Evolutionary conservation across 2,329 filamentous ascomycete genomes (phyloP), one percentile per base, ranked within the genome.

Genomic region (Aureobasidium melanogenum): DNA sequence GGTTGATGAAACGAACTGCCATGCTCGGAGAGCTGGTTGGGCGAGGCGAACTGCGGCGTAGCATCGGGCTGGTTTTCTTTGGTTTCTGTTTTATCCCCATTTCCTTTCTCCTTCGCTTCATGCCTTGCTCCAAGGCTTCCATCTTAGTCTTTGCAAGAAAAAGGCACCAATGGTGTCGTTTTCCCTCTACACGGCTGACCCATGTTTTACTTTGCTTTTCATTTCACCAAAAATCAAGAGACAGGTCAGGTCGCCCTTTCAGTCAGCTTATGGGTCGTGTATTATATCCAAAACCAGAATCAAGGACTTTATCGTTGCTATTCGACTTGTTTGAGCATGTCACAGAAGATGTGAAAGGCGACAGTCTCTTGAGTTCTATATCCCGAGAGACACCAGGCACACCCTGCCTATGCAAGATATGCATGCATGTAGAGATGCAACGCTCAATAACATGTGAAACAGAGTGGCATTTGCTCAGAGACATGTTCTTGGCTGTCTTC

Each of bases 31-130:
- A 59, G 56, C 56, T 48, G 43, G 44, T 17, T 41, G 32, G 39
- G 43, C 44, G 44, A 41, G 56, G 56, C 56, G 56, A 48, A 59
- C 12, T 59, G 56, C 44, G 56, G 56, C 56, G 56, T 50, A 59
- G 56, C 56, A 59, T 59, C 43, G 56, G 56, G 44, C 30, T 50
- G 43, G 56, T 50, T 59, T 56, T 26, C 32, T 44, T 56, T 56
- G 24, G 32, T 55, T 24, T 32, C 26, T 63, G 44, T 22, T 58
- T 57, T 28, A n/a, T 47, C 44, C 44, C 48, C 26, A 52, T 38
- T 38, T 50, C 51, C 30, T 30, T 44, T 52, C 15, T 62, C 44
- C 32, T 64, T 63, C 43, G 28, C 57, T 47, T 57, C 46, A 41
- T 55, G 19, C n/a, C 39, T 55, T 56, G 38, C 12, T 17, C 17